Evolutionary conservation across 116 monocot species (phyloP).

Genomic region (Phalaenopsis hybrid): DNA sequence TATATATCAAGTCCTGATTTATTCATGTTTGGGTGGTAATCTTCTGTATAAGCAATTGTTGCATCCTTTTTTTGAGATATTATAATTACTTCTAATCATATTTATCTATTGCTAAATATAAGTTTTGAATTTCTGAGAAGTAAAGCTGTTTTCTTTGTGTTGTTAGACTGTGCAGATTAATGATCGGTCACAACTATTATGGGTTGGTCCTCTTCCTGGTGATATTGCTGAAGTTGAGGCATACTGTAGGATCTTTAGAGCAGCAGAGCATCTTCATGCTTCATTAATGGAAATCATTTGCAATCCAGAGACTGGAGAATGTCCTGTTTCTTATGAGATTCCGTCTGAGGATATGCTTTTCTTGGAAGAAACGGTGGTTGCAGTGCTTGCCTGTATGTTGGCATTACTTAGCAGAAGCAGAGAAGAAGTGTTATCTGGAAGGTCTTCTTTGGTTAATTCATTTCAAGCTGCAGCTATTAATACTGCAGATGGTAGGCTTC

Average conservation of each 20-base stretch:
- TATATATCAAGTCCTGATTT: too few species aligned
- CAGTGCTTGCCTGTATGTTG: conserved; percentile 71
- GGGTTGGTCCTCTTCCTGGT: conserved; percentile 89
- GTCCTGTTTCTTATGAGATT: conserved; percentile 49
- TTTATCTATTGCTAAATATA: neutral
- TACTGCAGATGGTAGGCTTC: conserved; percentile 59
- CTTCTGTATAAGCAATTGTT: neutral
- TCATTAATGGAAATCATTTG: conserved; percentile 81
- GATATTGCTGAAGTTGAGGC: conserved; percentile 97
- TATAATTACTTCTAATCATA: neutral
- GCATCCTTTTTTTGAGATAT: neutral
- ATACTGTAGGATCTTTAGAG: conserved; percentile 94
- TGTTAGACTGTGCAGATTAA: conserved; percentile 49
- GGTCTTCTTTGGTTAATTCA: conserved; percentile 53
- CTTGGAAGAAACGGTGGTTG: conserved; percentile 80
- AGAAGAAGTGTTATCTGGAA: conserved; percentile 84
- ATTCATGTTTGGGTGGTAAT: neutral
- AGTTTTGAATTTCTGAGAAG: neutral
- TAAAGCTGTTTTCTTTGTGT: neutral
- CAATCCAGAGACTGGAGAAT: conserved; percentile 96
- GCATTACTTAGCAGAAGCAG: conserved; percentile 63
- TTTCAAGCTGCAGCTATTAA: conserved; percentile 42
- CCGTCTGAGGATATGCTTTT: conserved; percentile 57
- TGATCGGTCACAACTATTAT: conserved; percentile 61
- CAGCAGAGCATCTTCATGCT: conserved; percentile 84